These are phyloP conservation scores for Phytophthora aleatoria DNA, from an alignment of 352 stramenopile species.

Conservation along the genomic window DNA sequence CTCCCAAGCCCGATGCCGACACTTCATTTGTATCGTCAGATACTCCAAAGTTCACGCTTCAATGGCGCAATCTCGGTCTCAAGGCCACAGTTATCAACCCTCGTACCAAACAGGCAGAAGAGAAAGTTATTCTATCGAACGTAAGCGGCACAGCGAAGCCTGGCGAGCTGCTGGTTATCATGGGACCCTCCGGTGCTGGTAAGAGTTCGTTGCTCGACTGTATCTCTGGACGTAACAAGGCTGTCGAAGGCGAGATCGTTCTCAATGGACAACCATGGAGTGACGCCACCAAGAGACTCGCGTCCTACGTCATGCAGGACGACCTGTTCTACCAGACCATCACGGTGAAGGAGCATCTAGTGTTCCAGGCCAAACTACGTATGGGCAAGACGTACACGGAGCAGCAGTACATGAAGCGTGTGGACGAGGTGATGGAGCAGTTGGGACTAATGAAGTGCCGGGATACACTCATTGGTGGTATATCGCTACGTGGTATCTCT, in stretches of 20 bases:
- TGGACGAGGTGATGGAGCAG: slow-evolving; percentile 62
- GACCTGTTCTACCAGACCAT: slow-evolving; percentile 89
- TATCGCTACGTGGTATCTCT: slow-evolving; percentile 53
- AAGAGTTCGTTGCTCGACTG: slow-evolving; percentile 96
- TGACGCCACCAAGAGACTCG: slow-evolving; percentile 31
- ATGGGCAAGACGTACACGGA: slow-evolving; percentile 51
- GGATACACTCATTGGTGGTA: slow-evolving; percentile 63
- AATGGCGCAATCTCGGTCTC: slow-evolving; percentile 51
- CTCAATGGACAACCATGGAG: slow-evolving; percentile 70
- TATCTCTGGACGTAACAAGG: slow-evolving; percentile 89
- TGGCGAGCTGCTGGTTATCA: slow-evolving; percentile 67
- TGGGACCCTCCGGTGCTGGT: slow-evolving; percentile 73
- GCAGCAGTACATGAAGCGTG: slow-evolving; percentile 38
- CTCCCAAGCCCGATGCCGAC: slow-evolving; percentile 13
- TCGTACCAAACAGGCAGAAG: slow-evolving; percentile 43
- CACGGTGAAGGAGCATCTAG: slow-evolving; percentile 90
- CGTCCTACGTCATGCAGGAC: slow-evolving; percentile 89
- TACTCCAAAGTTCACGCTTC: slow-evolving; percentile 35
- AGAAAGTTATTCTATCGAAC: slow-evolving; percentile 59
- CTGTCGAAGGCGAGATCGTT: slow-evolving; percentile 55
- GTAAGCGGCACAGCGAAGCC: slow-evolving; percentile 51
- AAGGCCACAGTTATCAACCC: slow-evolving; percentile 43
- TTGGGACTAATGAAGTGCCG: slow-evolving; percentile 60
- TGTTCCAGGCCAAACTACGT: slow-evolving; percentile 82
- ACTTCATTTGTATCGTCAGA: slow-evolving; percentile 4